phyloP scores from a whole-genome alignment of 2,329 filamentous ascomycete genomes.

The Chlorencoelia australis region DNA sequence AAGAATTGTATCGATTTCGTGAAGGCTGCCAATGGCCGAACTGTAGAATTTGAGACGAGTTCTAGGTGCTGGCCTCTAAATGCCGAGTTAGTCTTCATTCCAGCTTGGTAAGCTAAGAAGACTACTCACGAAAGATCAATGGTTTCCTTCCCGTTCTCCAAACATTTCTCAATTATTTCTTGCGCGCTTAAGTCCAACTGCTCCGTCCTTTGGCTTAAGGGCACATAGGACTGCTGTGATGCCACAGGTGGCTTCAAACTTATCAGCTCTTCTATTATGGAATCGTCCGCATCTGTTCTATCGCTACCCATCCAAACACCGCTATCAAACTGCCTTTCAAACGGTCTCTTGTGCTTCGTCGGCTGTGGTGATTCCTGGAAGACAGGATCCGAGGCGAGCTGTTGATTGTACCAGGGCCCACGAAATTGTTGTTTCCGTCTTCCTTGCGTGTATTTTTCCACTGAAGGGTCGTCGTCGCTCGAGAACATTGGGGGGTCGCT shows the following conservation, averaged over 20 bases:
- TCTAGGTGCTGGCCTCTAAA: slow-evolving; percentile 31
- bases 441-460: slow-evolving; percentile 52
- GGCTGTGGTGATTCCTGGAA: slow-evolving; percentile 9
- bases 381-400: slow-evolving; percentile 28
- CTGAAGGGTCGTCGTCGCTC: slow-evolving; percentile 58
- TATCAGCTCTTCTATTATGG: background rate
- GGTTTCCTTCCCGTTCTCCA: slow-evolving; percentile 48
- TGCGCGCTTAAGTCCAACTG: too few relatives aligned
- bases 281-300: slow-evolving; percentile 34
- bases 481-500: slow-evolving; percentile 65
- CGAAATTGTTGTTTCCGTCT: slow-evolving; percentile 52
- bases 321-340: slow-evolving; percentile 55
- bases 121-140: slow-evolving; percentile 52
- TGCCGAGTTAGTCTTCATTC: slow-evolving; percentile 10
- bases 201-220: slow-evolving; percentile 4
- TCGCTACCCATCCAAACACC: slow-evolving; percentile 61
- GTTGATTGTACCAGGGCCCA: slow-evolving; percentile 59
- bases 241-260: background rate
- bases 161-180: slow-evolving; percentile 38
- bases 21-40: slow-evolving; percentile 47
- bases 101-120: background rate
- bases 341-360: slow-evolving; percentile 35
- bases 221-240: too few relatives aligned
- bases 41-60: slow-evolving; percentile 43
- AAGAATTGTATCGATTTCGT: slow-evolving; percentile 15